These are phyloP conservation scores for Sclerotiophoma versabilis DNA, from an alignment of 2,329 filamentous ascomycete genomes.

Conservation along the genomic window DNA sequence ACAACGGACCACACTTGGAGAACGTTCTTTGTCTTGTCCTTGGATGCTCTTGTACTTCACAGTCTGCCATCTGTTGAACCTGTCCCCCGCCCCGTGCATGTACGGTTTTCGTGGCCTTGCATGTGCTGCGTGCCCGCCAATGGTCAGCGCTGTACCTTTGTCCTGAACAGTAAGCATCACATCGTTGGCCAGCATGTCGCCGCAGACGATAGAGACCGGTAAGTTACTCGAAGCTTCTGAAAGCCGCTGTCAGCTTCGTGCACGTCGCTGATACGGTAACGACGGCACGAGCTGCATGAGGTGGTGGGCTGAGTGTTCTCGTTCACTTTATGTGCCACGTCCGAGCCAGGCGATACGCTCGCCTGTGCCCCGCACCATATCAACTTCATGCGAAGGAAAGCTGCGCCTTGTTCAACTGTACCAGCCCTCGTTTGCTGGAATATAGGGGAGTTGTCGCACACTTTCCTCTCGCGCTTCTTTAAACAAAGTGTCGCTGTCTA, in stretches of 20 bases:
- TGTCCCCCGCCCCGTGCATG: not conserved
- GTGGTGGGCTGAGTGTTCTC: conserved; percentile 12
- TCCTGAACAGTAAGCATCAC: conserved; percentile 4
- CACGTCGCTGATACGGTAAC: conserved; percentile 13
- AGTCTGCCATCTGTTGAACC: not conserved
- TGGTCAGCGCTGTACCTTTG: not conserved
- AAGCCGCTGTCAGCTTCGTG: conserved; percentile 14
- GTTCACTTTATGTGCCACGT: conserved; percentile 8
- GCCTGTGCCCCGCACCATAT: conserved; percentile 14
- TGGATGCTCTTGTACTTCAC: no score
- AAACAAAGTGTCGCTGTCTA: not conserved
- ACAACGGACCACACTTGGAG: not conserved
- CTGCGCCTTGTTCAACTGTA: conserved; percentile 10
- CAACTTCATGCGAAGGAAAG: conserved; percentile 1
- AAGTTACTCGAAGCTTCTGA: conserved; percentile 8
- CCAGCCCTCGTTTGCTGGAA: not conserved
- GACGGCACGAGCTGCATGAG: conserved; percentile 8
- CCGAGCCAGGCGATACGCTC: conserved; percentile 11
- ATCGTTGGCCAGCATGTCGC: not conserved
- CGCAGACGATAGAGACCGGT: conserved; percentile 2
- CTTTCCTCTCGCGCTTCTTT: not conserved
- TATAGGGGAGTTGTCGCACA: not conserved
- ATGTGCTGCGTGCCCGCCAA: not conserved
- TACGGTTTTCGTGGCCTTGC: not conserved
- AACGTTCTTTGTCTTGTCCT: not conserved